These are phyloP conservation scores for Solanum chmielewskii DNA, from an alignment of 257 asterid genomes.

Conservation along the genomic window DNA sequence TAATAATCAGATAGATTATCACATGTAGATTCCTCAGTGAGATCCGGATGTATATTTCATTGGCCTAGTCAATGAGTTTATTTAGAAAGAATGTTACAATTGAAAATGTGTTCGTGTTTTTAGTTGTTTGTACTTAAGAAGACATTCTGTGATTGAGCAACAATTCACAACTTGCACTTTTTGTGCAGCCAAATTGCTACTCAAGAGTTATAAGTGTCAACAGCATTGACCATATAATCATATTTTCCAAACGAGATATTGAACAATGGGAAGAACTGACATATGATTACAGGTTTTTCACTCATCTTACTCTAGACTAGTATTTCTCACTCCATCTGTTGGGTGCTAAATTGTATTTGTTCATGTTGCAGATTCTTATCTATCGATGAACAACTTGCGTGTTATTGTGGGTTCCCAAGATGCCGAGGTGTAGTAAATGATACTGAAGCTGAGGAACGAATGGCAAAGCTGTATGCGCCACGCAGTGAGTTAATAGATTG, in stretches of 20 bases:
- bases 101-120: neutral
- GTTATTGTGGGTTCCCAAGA: conserved; percentile 78
- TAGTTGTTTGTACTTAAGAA: neutral
- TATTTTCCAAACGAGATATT: conserved; percentile 91
- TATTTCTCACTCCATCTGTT: neutral
- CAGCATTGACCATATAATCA: conserved; percentile 75
- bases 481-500: conserved; percentile 63
- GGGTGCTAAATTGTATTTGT: neutral
- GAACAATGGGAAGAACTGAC: conserved; percentile 82
- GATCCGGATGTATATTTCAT: neutral
- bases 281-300: conserved; percentile 82
- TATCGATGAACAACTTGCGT: conserved; percentile 70
- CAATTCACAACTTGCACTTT: neutral
- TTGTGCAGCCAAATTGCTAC: conserved; percentile 89
- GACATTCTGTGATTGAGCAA: neutral
- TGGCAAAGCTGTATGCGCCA: conserved; percentile 49
- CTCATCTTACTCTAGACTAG: neutral
- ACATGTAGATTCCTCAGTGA: neutral
- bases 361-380: conserved; percentile 56
- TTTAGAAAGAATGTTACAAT: neutral
- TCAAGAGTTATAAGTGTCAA: conserved; percentile 66
- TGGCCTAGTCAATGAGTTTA: neutral
- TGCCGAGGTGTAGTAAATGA: conserved; percentile 96
- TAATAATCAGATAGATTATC: neutral
- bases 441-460: conserved; percentile 70